phyloP scores from a whole-genome alignment of 176 grass and related monocot species.

The Musa troglodytarum region DNA sequence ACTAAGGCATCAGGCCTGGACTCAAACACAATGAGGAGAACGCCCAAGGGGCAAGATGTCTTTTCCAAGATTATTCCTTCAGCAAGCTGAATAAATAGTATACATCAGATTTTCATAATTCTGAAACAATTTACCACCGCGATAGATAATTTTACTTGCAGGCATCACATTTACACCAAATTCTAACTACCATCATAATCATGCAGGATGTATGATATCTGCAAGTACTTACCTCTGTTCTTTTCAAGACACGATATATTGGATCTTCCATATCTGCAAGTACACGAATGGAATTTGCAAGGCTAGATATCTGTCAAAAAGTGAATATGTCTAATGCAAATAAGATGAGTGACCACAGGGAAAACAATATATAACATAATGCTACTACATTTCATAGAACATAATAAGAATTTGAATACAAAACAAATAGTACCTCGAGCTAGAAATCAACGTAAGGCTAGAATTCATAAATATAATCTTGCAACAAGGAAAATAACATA shows the following conservation, averaged over 20 bases:
- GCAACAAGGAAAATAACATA: not conserved
- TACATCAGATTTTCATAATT: not conserved
- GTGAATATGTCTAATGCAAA: not conserved
- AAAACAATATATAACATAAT: no score
- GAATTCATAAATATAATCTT: not conserved
- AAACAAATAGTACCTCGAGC: no score
- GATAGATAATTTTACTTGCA: not conserved
- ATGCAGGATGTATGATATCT: not conserved
- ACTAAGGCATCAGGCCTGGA: conserved; percentile 95
- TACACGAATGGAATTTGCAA: conserved; percentile 70
- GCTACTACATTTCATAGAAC: no score
- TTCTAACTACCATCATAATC: not conserved
- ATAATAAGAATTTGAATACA: no score
- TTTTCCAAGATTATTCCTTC: conserved; percentile 78
- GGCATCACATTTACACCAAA: not conserved
- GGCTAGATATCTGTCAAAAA: conserved; percentile 66
- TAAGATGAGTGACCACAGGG: not conserved
- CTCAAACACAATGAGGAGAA: conserved; percentile 90
- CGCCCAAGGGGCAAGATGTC: conserved; percentile 76
- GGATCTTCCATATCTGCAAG: conserved; percentile 94
- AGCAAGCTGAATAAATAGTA: conserved; percentile 47
- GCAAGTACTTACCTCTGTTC: conserved; percentile 50
- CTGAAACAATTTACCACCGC: not conserved
- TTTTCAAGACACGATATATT: conserved; percentile 67
- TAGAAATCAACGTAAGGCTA: conserved; percentile 6